These are phyloP conservation scores for Myrica gale DNA, from an alignment of 306 rosid species.

Conservation along the genomic window DNA sequence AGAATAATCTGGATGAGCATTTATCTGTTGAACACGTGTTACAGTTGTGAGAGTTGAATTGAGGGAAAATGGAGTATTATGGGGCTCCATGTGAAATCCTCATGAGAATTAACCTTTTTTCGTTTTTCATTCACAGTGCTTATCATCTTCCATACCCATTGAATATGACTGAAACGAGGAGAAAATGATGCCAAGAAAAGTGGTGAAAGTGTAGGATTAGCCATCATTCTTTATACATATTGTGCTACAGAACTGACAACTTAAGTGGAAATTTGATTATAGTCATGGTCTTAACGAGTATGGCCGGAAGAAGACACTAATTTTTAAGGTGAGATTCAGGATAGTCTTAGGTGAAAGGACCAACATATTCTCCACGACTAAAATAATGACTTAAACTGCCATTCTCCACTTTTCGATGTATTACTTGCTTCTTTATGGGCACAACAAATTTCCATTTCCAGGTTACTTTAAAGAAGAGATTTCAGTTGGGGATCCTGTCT, in stretches of 20 bases:
- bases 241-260: neutral
- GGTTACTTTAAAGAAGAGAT: neutral
- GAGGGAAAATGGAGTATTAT: neutral
- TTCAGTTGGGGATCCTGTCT: neutral
- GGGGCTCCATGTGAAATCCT: neutral
- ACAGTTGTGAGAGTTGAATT: neutral
- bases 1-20: neutral
- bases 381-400: neutral
- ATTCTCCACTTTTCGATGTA: too few species aligned
- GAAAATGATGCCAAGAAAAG: neutral
- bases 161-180: neutral
- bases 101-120: neutral
- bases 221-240: neutral
- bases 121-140: neutral
- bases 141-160: neutral
- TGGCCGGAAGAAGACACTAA: neutral
- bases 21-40: too few species aligned
- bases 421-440: too few species aligned
- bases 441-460: neutral
- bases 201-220: neutral
- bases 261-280: neutral
- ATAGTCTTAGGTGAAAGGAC: neutral
- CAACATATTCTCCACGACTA: neutral
- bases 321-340: neutral
- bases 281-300: neutral